Base-by-base conservation (phyloP, 78 protist genomes). In the Guillardia theta region DNA sequence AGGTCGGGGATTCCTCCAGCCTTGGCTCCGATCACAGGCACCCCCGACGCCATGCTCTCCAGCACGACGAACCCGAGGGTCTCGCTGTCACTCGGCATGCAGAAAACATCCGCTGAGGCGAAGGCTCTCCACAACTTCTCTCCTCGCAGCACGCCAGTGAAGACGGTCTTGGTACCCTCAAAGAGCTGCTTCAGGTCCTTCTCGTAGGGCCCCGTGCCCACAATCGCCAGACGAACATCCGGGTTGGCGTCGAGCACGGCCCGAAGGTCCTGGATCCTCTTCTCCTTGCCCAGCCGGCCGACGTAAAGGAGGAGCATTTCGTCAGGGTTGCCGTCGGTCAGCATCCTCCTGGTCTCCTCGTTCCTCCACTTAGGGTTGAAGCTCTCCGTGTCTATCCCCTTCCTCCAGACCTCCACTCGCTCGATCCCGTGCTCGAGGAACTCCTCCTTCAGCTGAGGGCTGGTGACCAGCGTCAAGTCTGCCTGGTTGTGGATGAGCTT, bases 21-120 rank as follows among this genome's bases (percentile, higher is more conserved):
- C 5, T 44, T 39, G 3, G 44, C 92, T n/a, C 54, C 77, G 43
- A 92, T 54, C 19, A 54, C 80, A 0, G 94, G 95, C 64, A 76
- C 83, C 33, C 83, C 46, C 6, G 37, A 12, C 4, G 90, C 95
- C 95, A 93, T 41, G 19, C 45, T 0, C 95, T 93, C 95, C 53
- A 93, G 83, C 50, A 93, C 95, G 24, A 87, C 92, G 19, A 78
- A 76, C 12, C 95, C 95, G 8, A 93, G 83, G 70, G 93, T 87
- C 87, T 93, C 95, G 19, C 62, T 39, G 21, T 87, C 93, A 18
- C 93, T 88, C 48, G 95, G 95, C 93, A 88, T 53, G 46, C 87
- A 50, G 6, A 93, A 87, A 8, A 88, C 93, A 70, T 93, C 95
- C 0, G 95, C 95, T 0, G 88, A 76, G 27, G 94, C 94, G 64